Conservation (phyloP, 768 basidiomycete species). For the Amanita inopinata region DNA sequence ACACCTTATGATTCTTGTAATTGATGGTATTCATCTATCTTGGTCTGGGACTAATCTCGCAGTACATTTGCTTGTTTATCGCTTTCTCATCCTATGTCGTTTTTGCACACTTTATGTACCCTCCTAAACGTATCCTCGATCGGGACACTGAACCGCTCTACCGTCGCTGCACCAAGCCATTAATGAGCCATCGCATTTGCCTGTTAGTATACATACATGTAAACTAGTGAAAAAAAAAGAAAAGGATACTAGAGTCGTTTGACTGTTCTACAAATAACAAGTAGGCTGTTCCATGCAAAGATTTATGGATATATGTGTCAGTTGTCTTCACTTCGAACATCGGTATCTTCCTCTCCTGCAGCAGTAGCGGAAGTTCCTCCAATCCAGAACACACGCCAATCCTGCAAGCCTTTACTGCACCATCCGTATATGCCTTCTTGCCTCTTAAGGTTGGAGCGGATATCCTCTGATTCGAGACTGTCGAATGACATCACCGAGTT, state of each 20-base stretch:
- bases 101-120: background rate
- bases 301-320: background rate
- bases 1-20: background rate
- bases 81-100: background rate
- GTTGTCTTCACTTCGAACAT: no score
- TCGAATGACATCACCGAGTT: conserved; percentile 35
- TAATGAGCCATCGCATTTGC: no score
- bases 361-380: conserved; percentile 36
- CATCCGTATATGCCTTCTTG: conserved; percentile 73
- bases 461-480: conserved; percentile 45
- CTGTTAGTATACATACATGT: conserved; percentile 12
- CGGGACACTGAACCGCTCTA: no score
- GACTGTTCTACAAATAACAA: background rate
- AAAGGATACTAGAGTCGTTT: background rate
- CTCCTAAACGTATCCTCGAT: no score
- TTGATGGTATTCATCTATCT: conserved; percentile 1
- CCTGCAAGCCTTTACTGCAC: conserved; percentile 61
- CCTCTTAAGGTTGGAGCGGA: conserved; percentile 31
- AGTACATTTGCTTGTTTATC: conserved; percentile 2
- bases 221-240: conserved; percentile 8
- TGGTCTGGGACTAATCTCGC: conserved; percentile 4
- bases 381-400: conserved; percentile 80
- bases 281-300: no score
- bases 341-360: background rate
- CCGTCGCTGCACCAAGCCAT: no score